Percentiles rank a stretch among this genome's conserved stretches.
These are phyloP conservation scores for Mycena crocata DNA, from an alignment of 768 basidiomycete species.

Conservation along the genomic window DNA sequence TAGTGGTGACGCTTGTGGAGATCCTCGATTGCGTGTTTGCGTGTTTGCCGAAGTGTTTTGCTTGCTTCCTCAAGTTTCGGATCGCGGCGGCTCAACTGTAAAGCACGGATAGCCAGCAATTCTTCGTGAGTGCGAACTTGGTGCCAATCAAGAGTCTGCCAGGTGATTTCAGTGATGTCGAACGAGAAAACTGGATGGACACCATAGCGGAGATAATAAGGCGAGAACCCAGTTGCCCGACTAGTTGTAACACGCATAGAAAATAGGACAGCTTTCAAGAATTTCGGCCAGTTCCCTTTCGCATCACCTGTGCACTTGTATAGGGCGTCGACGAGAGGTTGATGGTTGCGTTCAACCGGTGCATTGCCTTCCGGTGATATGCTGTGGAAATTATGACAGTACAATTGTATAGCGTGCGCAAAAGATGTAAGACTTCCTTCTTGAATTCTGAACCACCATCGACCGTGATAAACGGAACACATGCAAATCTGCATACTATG, in stretches of 20 bases:
- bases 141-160: slow-evolving; percentile 42
- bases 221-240: slow-evolving; percentile 43
- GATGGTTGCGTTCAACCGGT: neutral
- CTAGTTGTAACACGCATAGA: slow-evolving; percentile 40
- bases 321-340: neutral
- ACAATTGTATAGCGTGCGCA: neutral
- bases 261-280: slow-evolving; percentile 31
- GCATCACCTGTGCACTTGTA: neutral
- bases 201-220: slow-evolving; percentile 47
- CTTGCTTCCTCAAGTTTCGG: slow-evolving; percentile 22
- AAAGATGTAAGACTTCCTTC: slow-evolving; percentile 23
- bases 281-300: neutral
- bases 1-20: slow-evolving; percentile 30
- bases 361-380: slow-evolving; percentile 4
- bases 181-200: slow-evolving; percentile 43
- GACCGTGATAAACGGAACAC: slow-evolving; percentile 32
- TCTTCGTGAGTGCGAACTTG: slow-evolving; percentile 35
- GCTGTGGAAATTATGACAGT: neutral
- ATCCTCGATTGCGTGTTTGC: slow-evolving; percentile 36
- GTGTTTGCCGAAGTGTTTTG: slow-evolving; percentile 19
- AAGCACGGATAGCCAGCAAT: slow-evolving; percentile 36
- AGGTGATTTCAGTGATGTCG: slow-evolving; percentile 43
- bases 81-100: slow-evolving; percentile 38
- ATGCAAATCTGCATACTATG: slow-evolving; percentile 41
- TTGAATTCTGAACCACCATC: slow-evolving; percentile 48